Percentiles rank a stretch among this genome's conserved stretches.
phyloP scores from a whole-genome alignment of 75 land plant species.

The Picea sitchensis region DNA sequence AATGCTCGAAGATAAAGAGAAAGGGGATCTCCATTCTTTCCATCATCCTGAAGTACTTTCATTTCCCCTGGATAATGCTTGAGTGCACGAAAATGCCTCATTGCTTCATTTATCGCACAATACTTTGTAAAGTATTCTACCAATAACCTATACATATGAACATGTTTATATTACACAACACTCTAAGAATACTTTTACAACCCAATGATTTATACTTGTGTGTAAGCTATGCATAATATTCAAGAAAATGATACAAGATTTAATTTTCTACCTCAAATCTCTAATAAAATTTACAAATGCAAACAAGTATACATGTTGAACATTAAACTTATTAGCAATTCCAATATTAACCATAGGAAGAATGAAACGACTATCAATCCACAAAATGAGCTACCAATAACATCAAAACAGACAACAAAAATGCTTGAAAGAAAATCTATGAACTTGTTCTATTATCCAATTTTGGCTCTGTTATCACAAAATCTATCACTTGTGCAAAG shows the following conservation, averaged over 20 bases:
- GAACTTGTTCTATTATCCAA: background rate
- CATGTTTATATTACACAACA: too few relatives aligned
- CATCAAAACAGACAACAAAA: too few relatives aligned
- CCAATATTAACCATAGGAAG: background rate
- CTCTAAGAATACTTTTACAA: too few relatives aligned
- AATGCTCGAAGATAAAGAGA: slow-evolving; percentile 89
- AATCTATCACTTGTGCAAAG: too few relatives aligned
- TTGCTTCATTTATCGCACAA: slow-evolving; percentile 71
- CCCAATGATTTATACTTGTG: background rate
- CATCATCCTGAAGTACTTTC: slow-evolving; percentile 63
- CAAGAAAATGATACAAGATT: background rate
- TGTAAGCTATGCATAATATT: background rate
- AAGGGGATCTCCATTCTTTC: slow-evolving; percentile 90
- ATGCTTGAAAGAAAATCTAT: too few relatives aligned
- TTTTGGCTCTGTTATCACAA: background rate
- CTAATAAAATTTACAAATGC: background rate
- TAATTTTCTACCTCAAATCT: background rate
- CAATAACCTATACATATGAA: slow-evolving; percentile 47
- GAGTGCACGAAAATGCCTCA: slow-evolving; percentile 94
- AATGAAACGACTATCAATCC: background rate
- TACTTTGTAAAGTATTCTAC: slow-evolving; percentile 95
- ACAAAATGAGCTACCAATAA: too few relatives aligned
- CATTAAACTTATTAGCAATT: background rate
- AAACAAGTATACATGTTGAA: background rate
- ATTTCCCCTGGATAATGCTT: slow-evolving; percentile 59